These are phyloP conservation scores for Paramecium sexaurelia DNA, from an alignment of 73 alveolate genomes.

Conservation along the genomic window DNA sequence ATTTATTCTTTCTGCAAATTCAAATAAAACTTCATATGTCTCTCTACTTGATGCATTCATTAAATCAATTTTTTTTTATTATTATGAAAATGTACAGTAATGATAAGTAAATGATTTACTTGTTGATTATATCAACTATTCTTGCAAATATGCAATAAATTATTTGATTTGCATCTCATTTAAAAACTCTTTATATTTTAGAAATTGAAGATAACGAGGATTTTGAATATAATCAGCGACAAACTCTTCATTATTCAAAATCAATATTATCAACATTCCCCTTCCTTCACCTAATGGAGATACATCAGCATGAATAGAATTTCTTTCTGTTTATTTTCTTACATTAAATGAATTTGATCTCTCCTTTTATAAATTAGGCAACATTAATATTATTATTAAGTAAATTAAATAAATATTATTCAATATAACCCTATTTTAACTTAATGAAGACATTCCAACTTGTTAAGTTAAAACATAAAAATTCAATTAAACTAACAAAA, in stretches of 20 bases:
- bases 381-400: not conserved
- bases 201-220: not conserved
- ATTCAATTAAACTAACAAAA: no score
- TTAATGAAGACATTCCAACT: not conserved
- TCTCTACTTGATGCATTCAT: not conserved
- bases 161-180: not conserved
- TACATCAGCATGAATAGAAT: not conserved
- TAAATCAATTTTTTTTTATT: slow-evolving; percentile 31
- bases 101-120: not conserved
- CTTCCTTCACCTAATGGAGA: slow-evolving; percentile 10
- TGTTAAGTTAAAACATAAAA: no score
- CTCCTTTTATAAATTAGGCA: not conserved
- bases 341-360: slow-evolving; percentile 28
- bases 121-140: not conserved
- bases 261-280: not conserved
- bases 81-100: slow-evolving; percentile 22
- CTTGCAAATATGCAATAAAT: not conserved
- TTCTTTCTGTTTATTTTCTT: not conserved
- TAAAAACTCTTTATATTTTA: slow-evolving; percentile 3
- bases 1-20: slow-evolving; percentile 3
- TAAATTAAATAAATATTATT: not conserved
- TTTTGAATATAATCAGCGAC: not conserved
- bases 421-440: not conserved
- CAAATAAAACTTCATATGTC: not conserved
- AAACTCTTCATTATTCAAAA: slow-evolving; percentile 4